Percentiles rank a stretch among this genome's conserved stretches.
Evolutionary conservation across 352 stramenopile species (phyloP).

Genomic region (Paralagenidium karlingii): DNA sequence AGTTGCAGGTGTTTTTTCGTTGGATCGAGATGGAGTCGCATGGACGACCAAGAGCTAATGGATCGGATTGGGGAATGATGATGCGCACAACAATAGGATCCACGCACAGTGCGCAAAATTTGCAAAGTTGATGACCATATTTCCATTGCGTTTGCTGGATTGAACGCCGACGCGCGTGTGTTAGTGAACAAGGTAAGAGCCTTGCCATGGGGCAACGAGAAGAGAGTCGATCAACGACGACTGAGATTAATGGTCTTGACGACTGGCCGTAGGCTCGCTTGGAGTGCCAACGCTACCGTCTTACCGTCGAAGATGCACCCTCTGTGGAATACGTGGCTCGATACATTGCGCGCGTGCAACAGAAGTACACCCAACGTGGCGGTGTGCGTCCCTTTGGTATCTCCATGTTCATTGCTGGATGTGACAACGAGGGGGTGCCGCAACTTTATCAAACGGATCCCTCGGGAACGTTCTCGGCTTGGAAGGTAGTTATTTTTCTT

Average conservation of each 20-base stretch:
- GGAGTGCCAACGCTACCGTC: slow-evolving; percentile 98
- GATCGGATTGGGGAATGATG: too few species aligned
- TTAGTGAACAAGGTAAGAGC: slow-evolving; percentile 90
- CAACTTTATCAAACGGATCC: slow-evolving; percentile 98
- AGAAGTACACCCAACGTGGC: slow-evolving; percentile 97
- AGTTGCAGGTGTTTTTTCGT: slow-evolving; percentile 67
- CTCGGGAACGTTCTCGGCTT: slow-evolving; percentile 94
- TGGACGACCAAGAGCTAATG: too few species aligned
- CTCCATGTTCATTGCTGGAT: slow-evolving; percentile 94
- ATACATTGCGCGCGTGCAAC: slow-evolving; percentile 95
- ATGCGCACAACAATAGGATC: too few species aligned
- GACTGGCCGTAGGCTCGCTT: slow-evolving; percentile 49
- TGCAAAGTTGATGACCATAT: slow-evolving; percentile 97
- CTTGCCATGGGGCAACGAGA: neutral
- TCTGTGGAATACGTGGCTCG: slow-evolving; percentile 96
- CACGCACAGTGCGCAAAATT: slow-evolving; percentile 98
- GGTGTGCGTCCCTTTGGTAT: slow-evolving; percentile 98
- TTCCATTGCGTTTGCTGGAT: slow-evolving; percentile 96
- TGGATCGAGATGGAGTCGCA: too few species aligned
- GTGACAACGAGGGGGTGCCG: slow-evolving; percentile 84
- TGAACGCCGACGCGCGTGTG: slow-evolving; percentile 97
- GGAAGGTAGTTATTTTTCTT: too few species aligned
- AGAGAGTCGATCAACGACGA: neutral
- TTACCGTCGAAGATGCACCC: slow-evolving; percentile 91
- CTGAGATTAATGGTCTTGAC: neutral